phyloP scores from a whole-genome alignment of 2,329 filamentous ascomycete genomes.

The Capronia epimyces region DNA sequence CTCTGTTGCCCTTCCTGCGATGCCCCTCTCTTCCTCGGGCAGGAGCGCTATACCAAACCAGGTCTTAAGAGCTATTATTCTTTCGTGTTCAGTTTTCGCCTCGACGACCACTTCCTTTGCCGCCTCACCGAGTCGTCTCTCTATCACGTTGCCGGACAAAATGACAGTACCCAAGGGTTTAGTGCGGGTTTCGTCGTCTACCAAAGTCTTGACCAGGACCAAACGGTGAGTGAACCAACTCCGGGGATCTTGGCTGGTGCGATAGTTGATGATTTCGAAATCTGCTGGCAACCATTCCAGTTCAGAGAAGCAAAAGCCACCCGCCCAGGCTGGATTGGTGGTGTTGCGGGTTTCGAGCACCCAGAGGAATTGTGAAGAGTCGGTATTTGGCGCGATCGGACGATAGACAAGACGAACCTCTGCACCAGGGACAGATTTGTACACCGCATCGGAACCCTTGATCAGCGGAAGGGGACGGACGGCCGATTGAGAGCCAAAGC shows the following conservation, averaged over 20 bases:
- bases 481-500: slow-evolving; percentile 30
- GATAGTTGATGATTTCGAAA: slow-evolving; percentile 57
- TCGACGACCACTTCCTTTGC: slow-evolving; percentile 49
- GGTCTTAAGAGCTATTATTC: slow-evolving; percentile 47
- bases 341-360: slow-evolving; percentile 20
- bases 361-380: slow-evolving; percentile 12
- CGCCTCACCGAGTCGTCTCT: slow-evolving; percentile 9
- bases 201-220: slow-evolving; percentile 52
- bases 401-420: slow-evolving; percentile 52
- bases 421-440: slow-evolving; percentile 48
- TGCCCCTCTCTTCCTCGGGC: slow-evolving; percentile 47
- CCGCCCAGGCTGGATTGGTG: slow-evolving; percentile 44
- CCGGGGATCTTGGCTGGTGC: slow-evolving; percentile 45
- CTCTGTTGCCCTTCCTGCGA: slow-evolving; percentile 48
- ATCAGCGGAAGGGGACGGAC: slow-evolving; percentile 29
- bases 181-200: slow-evolving; percentile 44
- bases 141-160: slow-evolving; percentile 46
- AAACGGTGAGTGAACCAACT: slow-evolving; percentile 53
- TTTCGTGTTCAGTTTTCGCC: slow-evolving; percentile 50
- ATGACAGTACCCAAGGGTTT: slow-evolving; percentile 50
- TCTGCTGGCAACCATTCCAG: slow-evolving; percentile 58
- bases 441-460: slow-evolving; percentile 24
- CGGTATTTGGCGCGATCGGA: slow-evolving; percentile 33
- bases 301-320: slow-evolving; percentile 62
- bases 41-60: slow-evolving; percentile 51